Conservation (phyloP, 768 basidiomycete genomes). For the Crucibulum laeve region DNA sequence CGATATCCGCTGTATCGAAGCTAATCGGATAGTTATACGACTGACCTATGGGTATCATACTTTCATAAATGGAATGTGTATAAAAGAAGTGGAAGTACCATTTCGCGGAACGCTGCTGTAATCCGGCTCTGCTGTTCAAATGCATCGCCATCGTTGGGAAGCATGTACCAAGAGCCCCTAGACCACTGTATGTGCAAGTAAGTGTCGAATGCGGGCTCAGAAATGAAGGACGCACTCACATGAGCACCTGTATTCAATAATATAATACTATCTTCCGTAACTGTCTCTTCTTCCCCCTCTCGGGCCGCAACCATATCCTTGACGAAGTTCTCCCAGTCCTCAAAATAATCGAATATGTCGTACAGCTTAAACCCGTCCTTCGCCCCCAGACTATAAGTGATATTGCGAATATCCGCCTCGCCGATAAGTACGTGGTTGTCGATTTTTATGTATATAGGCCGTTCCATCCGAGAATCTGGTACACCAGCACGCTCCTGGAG, state of each 20-base stretch:
- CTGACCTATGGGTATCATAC: constrained; percentile 1
- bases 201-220: background rate
- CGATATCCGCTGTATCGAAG: background rate
- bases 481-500: constrained; percentile 11
- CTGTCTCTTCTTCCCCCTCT: constrained; percentile 8
- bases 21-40: background rate
- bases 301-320: constrained; percentile 1
- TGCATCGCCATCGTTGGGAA: constrained; percentile 4
- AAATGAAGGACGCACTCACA: constrained; percentile 3
- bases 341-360: constrained; percentile 8
- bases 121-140: constrained; percentile 6
- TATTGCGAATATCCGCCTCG: constrained; percentile 8
- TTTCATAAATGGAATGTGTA: background rate
- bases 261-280: constrained; percentile 10
- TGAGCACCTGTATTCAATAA: constrained; percentile 12
- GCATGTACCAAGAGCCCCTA: constrained; percentile 11
- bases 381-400: constrained; percentile 8
- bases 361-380: constrained; percentile 6
- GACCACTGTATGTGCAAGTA: constrained; percentile 8
- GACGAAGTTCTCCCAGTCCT: constrained; percentile 13
- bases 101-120: constrained; percentile 6
- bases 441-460: constrained; percentile 10
- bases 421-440: constrained; percentile 13
- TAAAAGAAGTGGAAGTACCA: constrained; percentile 5
- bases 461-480: constrained; percentile 9